A percentile compares a stretch with the other conserved stretches of the same genome.
Conservation (phyloP, 2,329 filamentous ascomycete genomes). For the Nothophoma quercina region DNA sequence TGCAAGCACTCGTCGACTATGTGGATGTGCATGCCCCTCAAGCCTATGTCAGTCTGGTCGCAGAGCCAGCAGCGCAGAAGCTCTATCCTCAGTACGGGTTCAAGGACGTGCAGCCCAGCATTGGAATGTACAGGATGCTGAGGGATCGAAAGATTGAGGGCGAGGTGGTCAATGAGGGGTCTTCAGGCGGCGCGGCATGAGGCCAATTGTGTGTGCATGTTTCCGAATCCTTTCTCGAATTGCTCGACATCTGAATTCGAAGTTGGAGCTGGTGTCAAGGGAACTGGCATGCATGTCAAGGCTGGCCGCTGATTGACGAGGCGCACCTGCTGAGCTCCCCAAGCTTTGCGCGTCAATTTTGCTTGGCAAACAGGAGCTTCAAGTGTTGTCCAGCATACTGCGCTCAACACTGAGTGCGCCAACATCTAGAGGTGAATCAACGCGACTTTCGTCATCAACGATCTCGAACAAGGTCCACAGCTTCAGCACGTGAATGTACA, state of each 20-base stretch:
- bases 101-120: conserved; percentile 45
- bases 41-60: conserved; percentile 57
- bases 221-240: background rate
- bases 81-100: conserved; percentile 60
- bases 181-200: conserved; percentile 1
- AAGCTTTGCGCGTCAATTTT: too few species aligned
- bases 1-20: conserved; percentile 53
- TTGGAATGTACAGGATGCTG: conserved; percentile 43
- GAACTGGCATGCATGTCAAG: too few species aligned
- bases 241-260: background rate
- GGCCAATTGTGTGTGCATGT: background rate
- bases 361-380: too few species aligned
- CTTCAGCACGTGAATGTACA: background rate
- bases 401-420: too few species aligned
- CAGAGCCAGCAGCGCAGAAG: conserved; percentile 55
- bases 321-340: too few species aligned
- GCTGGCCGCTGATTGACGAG: too few species aligned
- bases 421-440: too few species aligned
- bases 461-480: background rate
- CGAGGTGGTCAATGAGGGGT: conserved; percentile 11
- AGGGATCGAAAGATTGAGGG: conserved; percentile 26
- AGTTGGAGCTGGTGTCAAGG: too few species aligned
- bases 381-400: too few species aligned
- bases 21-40: conserved; percentile 52
- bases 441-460: background rate